A percentile compares a stretch with the other conserved stretches of the same genome.
Evolutionary conservation across 768 basidiomycete species (phyloP).

Genomic region (Tubosaeta sp.): DNA sequence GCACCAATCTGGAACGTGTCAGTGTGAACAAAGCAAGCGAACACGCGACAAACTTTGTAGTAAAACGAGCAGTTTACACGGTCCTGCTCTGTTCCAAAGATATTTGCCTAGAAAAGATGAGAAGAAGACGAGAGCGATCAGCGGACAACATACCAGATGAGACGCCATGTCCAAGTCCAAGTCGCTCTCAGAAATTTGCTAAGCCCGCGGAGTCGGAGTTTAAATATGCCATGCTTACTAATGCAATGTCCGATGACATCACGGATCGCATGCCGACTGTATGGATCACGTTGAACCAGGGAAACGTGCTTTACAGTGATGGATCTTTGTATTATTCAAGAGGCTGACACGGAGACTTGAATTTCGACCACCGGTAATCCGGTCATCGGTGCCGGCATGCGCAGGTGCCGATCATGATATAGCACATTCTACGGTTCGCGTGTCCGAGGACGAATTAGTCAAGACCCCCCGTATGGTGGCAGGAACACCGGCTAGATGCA

Average conservation of each 20-base stretch:
- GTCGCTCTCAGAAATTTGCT: conserved; percentile 7
- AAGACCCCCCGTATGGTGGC: too few relatives aligned
- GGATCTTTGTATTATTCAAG: too few relatives aligned
- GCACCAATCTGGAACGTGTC: conserved; percentile 76
- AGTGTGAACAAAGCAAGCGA: not conserved
- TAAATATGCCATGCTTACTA: conserved; percentile 7
- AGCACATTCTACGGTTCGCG: not conserved
- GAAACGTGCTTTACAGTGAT: too few relatives aligned
- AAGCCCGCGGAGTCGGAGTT: conserved; percentile 22
- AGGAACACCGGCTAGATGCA: too few relatives aligned
- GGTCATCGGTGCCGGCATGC: not conserved
- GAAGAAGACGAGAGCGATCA: not conserved
- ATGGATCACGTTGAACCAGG: too few relatives aligned
- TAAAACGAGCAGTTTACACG: conserved; percentile 99
- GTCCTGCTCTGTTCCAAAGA: conserved; percentile 92
- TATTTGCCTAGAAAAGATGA: conserved; percentile 64
- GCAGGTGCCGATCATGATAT: not conserved
- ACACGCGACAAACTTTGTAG: conserved; percentile 66
- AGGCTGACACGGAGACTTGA: too few relatives aligned
- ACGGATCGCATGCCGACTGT: not conserved
- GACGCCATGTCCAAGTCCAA: conserved; percentile 48
- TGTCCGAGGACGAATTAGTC: not conserved
- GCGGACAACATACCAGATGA: conserved; percentile 55
- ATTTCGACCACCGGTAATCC: not conserved
- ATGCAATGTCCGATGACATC: not conserved